Base-by-base conservation (phyloP, 2,329 filamentous ascomycete species). In the Neofusicoccum ribis region DNA sequence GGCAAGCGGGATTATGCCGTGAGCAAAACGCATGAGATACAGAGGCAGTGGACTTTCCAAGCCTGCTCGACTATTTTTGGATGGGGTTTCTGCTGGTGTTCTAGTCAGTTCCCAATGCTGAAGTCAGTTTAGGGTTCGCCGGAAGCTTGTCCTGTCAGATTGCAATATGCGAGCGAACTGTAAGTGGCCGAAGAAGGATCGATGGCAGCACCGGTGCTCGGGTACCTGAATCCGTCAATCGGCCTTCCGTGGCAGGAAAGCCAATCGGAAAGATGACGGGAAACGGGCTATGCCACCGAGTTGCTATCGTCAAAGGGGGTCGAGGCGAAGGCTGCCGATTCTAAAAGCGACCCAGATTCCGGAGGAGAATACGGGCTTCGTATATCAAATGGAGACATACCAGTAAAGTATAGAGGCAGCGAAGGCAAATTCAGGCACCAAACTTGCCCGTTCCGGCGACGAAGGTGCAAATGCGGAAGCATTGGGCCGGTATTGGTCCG, bases 41-140 rank as follows among this genome's bases (percentile, higher is more conserved):
- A 31, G 23, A 31, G 44, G 23, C 23, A 43, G 31, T 41, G 27
- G 27, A 1, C 11, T n/a, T 41, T 41, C 17, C n/a, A 41, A 46
- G 23, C 9, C 17, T 46, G 23, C 54, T 36, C 12, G 23, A 5
- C n/a, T 43, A 59, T 27, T 59, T 46, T 59, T 59, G 41, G 41
- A 6, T 15, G 23, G 8, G 27, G 15, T 59, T 17, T 9, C 27
- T 14, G 39, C 11, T 41, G 39, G 27, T 46, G 27, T 46, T 34
- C 27, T 46, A 59, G 54, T 59, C 54, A 59, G 54, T 34, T 14
- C 11, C 23, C 8, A 15, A 34, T 8, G 8, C 15, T 36, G 54
- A 44, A 59, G 54, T 59, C 54, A 59, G 39, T 59, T 59, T 59
- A 59, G 43, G 54, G 39, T 59, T 59, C 34, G 27, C 6, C 27